Base-by-base conservation (phyloP, 257 asterid genomes). In the Verbena officinalis region DNA sequence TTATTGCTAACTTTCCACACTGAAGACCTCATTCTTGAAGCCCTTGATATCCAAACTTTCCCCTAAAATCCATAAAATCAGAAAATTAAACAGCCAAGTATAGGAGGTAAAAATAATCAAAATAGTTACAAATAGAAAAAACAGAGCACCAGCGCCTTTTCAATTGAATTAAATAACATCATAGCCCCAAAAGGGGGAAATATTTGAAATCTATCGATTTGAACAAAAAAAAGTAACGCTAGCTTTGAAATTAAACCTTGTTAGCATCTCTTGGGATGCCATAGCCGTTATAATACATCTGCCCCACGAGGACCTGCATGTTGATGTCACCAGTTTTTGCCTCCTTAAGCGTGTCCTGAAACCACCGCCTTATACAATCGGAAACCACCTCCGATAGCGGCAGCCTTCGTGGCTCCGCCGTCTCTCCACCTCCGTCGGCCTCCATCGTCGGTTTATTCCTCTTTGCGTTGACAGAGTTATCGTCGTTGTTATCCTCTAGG, bases 261-360 rank as follows among this genome's bases (percentile, higher is more conserved):
- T 78, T 74, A 69, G 77, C 75, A 57, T 88, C 88, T 66, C 46
- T 75, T 63, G 82, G 40, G 34, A 88, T 66, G 16, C 95, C 96
- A 65, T 88, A 88, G 56, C 96, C 96, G 22, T 50, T 55, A 53
- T 52, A 60, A 48, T 86, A 88, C 96, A 88, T 88, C 91, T 88
- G 96, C 17, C 72, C 81, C 3, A 84, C 79, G 39, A 88, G 78
- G 72, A 88, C 86, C 86, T 88, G 96, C 95, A 86, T 88, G 58
- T 69, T 86, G 60, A 80, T 52, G 42, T 88, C 95, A n/a, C 96
- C 96, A 7, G 77, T 68, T 69, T 68, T 84, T 3, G 96, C 96
- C 75, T 88, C 96, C 74, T 77, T 80, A 15, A 88, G 91, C 62
- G 95, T 77, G 56, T 88, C 96, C 31, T 67, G 79, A 57, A 83